A percentile compares a stretch with the other conserved stretches of the same genome.
Evolutionary conservation across 2,329 filamentous ascomycete genomes (phyloP).

Genomic region (Botrytis deweyae): DNA sequence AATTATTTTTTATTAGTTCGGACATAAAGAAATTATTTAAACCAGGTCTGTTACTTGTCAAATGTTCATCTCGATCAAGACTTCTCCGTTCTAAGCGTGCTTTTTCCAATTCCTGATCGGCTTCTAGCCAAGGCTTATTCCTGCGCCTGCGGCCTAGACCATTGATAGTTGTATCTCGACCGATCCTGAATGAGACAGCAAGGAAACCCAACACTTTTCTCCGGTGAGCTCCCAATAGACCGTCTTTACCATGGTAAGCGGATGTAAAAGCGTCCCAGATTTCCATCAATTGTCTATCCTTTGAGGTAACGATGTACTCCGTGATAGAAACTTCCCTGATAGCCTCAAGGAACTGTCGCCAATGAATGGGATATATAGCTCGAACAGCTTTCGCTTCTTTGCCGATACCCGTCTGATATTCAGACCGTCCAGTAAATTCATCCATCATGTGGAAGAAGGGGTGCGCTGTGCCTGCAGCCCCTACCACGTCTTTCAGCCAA

Average conservation of each 20-base stretch:
- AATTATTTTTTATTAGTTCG: constrained; percentile 1
- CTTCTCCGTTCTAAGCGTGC: background rate
- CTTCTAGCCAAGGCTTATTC: constrained; percentile 6
- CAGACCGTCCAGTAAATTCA: background rate
- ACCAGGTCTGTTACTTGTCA: background rate
- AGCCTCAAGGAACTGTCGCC: background rate
- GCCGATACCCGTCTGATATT: background rate
- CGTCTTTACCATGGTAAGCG: background rate
- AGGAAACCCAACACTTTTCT: background rate
- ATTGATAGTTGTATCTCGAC: background rate
- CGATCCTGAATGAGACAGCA: constrained; percentile 7
- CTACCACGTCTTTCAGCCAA: background rate
- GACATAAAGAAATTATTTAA: background rate
- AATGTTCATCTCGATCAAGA: background rate
- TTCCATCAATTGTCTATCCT: background rate
- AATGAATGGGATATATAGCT: constrained; percentile 1
- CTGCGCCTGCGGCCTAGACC: background rate
- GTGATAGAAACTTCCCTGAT: background rate
- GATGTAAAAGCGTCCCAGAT: background rate
- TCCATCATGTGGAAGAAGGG: constrained; percentile 11
- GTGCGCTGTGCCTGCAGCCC: constrained; percentile 3
- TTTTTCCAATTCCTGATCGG: constrained; percentile 2
- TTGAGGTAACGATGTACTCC: background rate
- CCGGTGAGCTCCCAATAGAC: background rate
- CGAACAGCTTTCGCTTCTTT: constrained; percentile 4